Evolutionary conservation across 106 monocot genomes (phyloP), one percentile per base, ranked within the genome.

Genomic region (Allium fistulosum): DNA sequence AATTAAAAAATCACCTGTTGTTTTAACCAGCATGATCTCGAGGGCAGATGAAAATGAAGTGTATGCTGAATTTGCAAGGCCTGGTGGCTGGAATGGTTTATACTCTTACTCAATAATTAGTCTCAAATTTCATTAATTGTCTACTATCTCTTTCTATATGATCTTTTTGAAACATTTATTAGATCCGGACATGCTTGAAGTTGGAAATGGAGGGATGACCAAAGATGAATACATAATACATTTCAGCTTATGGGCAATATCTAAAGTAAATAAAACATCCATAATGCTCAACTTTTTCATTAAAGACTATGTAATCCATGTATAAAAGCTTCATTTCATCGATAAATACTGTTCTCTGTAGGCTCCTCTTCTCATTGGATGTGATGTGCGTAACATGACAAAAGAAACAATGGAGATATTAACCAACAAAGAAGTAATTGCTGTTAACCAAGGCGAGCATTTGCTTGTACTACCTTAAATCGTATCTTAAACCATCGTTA

Each of bases 181-280:
- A 95, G 95, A 95, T 78, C 91, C 95, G 2, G 88, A 95, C 18
- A 91, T 95, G 91, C 85, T 95, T 15, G 91, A 95, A 74, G 84
- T 95, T 49, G 91, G 91, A 51, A 95, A 95, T 76, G 95, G 95
- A 56, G 91, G 88, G 37, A 91, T 91, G 95, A 77, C 80, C 15
- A 60, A 73, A 48, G 77, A 86, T 68, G 95, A 95, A 56, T 95
- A 95, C 59, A 65, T 75, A 12, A 71, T 80, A n/a, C 91, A 95
- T 52, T 91, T 95, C 76, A 95, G 91, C 62, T 59, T 95, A 53
- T 95, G 95, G 95, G 91, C 88, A 9, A 74, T 91, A 18, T 81
- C 85, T 8, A 95, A 95, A 83, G 95, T 95, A 67, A 51, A 59
- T 58, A 13, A 26, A 62, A 16, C 26, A 22, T 17, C 7, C 4